Evolutionary conservation across 106 monocot species (phyloP).

Genomic region (Dendrobium chrysotoxum): DNA sequence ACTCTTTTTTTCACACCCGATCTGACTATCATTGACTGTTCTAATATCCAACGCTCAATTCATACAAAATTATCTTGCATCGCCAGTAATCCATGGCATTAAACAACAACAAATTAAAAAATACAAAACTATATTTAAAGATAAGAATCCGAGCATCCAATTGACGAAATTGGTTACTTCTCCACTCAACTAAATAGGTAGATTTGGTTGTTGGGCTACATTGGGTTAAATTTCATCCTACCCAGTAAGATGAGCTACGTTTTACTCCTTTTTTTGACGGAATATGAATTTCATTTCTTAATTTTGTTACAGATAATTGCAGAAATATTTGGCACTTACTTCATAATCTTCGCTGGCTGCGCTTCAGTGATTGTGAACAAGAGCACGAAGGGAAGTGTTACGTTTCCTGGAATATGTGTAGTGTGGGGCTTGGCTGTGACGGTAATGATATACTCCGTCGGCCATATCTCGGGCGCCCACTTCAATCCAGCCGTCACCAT

Average conservation of each 20-base stretch:
- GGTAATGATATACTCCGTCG: conserved; percentile 86
- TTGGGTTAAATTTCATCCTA: no score
- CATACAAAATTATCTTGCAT: no score
- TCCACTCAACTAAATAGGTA: not conserved
- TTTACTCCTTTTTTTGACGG: not conserved
- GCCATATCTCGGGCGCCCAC: conserved; percentile 91
- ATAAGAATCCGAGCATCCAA: no score
- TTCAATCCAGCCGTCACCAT: conserved; percentile 92
- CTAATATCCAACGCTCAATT: no score
- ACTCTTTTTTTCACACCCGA: not conserved
- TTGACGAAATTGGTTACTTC: not conserved
- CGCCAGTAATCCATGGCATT: no score
- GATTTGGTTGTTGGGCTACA: not conserved
- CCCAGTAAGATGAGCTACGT: no score
- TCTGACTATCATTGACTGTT: not conserved
- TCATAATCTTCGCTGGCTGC: conserved; percentile 76
- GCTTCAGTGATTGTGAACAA: conserved; percentile 57
- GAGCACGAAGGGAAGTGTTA: conserved; percentile 39
- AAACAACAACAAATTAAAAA: no score
- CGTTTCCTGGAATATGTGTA: conserved; percentile 64
- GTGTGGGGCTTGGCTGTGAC: conserved; percentile 82
- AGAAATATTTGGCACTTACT: conserved; percentile 77
- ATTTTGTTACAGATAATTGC: conserved; percentile 44
- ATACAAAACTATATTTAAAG: no score
- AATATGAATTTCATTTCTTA: not conserved